These are phyloP conservation scores for Saraca asoca DNA, from an alignment of 331 rosid species.

Conservation along the genomic window DNA sequence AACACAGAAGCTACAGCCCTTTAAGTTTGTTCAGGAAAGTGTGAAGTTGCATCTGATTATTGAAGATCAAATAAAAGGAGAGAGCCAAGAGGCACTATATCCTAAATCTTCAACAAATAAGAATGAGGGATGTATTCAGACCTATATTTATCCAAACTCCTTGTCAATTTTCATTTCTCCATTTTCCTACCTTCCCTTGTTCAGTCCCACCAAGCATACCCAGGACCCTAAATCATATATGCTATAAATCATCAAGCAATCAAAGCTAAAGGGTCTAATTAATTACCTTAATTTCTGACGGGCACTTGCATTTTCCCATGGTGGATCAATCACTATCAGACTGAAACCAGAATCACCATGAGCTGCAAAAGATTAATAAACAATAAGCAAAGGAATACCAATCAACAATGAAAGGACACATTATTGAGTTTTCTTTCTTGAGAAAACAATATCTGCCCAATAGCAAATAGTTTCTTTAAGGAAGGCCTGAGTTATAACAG, in stretches of 20 bases:
- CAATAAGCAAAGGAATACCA: conserved; percentile 3
- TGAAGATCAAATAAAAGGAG: background rate
- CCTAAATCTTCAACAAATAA: background rate
- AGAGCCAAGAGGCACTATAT: background rate
- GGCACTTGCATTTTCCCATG: conserved; percentile 99
- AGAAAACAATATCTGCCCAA: conserved; percentile 17
- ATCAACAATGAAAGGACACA: conserved; percentile 7
- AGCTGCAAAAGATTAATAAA: conserved; percentile 40
- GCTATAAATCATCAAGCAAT: no score
- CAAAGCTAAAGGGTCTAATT: background rate
- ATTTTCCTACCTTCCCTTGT: no score
- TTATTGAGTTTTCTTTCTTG: background rate
- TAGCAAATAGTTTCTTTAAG: conserved; percentile 2
- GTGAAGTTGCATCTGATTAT: background rate
- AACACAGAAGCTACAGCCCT: background rate
- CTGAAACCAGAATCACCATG: conserved; percentile 67
- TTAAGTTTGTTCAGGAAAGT: background rate
- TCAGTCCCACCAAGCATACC: conserved; percentile 4
- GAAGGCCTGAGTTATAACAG: conserved; percentile 26
- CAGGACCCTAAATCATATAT: conserved; percentile 2
- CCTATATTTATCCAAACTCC: no score
- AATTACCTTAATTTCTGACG: conserved; percentile 71
- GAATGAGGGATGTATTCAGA: no score
- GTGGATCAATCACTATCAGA: conserved; percentile 85
- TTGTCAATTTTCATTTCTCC: no score